phyloP scores from a whole-genome alignment of 345 rosid genomes.

The Ceriops tagal region DNA sequence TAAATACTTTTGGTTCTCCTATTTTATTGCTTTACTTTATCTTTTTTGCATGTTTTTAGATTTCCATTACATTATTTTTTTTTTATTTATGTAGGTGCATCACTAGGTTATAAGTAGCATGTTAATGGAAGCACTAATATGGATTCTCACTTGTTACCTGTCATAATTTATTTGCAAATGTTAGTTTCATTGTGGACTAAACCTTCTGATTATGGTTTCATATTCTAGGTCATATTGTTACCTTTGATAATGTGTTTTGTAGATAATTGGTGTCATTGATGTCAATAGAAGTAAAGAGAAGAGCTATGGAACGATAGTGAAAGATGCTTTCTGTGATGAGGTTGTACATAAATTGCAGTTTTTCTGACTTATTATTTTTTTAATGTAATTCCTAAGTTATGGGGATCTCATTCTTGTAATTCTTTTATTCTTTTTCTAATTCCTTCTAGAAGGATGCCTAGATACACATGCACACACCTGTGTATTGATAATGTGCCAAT shows the following conservation, averaged over 20 bases:
- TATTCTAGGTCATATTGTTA: not conserved
- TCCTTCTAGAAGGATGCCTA: not conserved
- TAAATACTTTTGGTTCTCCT: not conserved
- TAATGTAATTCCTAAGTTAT: not conserved
- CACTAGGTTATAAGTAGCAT: too few species aligned
- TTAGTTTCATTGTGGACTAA: not conserved
- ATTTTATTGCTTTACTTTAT: not conserved
- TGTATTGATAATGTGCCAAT: too few species aligned
- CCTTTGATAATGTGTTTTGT: constrained; percentile 6
- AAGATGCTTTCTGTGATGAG: constrained; percentile 91
- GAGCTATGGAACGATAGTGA: constrained; percentile 80
- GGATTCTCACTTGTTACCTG: not conserved
- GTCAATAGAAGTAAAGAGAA: constrained; percentile 74
- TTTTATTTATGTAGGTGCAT: not conserved
- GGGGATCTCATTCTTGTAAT: not conserved
- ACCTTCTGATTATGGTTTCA: not conserved
- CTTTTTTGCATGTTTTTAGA: not conserved
- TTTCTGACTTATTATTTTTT: not conserved
- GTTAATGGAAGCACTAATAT: not conserved
- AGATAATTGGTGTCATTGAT: constrained; percentile 94
- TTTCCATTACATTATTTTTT: not conserved
- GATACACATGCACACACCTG: too few species aligned
- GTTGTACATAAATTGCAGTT: constrained; percentile 33
- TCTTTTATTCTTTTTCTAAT: not conserved
- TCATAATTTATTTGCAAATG: not conserved